Evolutionary conservation across 2,329 filamentous ascomycete species (phyloP), one percentile per base, ranked within the genome.

Genomic region (Fusarium hostae): DNA sequence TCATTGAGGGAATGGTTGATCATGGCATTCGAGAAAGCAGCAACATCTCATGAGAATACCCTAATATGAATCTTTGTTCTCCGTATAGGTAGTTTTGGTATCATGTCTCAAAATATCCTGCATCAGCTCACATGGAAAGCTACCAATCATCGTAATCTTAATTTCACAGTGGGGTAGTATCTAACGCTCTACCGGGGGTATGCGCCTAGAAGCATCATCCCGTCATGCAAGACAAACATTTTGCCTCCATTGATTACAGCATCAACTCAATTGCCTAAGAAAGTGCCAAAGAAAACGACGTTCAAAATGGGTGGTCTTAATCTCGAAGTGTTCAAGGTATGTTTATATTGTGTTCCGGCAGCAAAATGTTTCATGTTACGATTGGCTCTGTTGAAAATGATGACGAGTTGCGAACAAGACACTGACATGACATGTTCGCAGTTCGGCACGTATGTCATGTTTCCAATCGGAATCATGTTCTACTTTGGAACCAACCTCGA

Each of bases 401-500:
- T 28, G n/a, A 37, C 20, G 37, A 44, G 37, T 37, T 47, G 22
- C 34, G 44, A 44, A 48, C 22, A 28, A 28, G 39, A 51, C 50
- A 48, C 50, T 71, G 32, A 74, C 45, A 41, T 55, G 48, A 16
- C 39, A 34, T 43, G 40, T 50, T 26, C 40, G 45, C 62, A 98
- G 95, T 99, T 99, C 82, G 95, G 95, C 85, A 93, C 97, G 88
- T 99, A 99, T 86, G 91, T 99, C 85, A 92, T 98, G 88, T 99
- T 99, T 84, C 96, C 96, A 22, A 98, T 99, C 78, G 94, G 94
- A 77, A 95, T 96, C 86, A 99, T 99, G 96, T 98, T 97, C 87
- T 99, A 99, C 86, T 99, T 98, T 82, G 96, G 96, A 80, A 97
- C 95, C 62, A 99, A 99, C 82, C 93, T 99, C 79, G 96, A 99